Evolutionary conservation across 371 early-diverging fungal species (phyloP), one percentile per base, ranked within the genome.

Genomic region (Lichtheimia hyalospora): DNA sequence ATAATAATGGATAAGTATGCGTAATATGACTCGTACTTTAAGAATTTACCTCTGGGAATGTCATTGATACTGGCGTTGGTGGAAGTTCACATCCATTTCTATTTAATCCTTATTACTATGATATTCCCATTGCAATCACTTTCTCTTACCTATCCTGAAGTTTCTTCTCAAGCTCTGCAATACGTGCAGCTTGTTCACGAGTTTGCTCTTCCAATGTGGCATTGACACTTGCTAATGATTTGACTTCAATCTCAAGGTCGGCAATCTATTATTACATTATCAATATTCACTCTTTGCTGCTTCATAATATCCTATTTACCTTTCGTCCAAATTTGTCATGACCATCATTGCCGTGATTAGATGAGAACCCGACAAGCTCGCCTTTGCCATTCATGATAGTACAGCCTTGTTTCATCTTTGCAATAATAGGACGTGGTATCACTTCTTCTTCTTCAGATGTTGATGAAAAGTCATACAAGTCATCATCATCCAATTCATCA

Each of bases 171-270:
- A 81, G 67, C 54, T 73, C 74, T 24, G 61, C 64, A 43, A 81
- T 79, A 13, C 67, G 70, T 24, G 56, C 62, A 13, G 71, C 69
- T 58, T 79, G 79, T 60, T 71, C 65, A 50, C 69, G 67, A 14
- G 71, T 73, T 5, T 67, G 67, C 1, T 63, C 71, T 58, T 81
- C 82, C 12, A 81, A 60, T 25, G 73, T 72, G 20, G 69, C 54
- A 57, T 81, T 81, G 27, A 79, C 43, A 14, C 69, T 65, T 41
- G 75, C 58, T 2, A 81, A 28, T 6, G 77, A 77, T 15, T 66
- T 63, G 49, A 74, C 79, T 61, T 78, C 79, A 43, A 81, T 79
- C 68, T 81, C 82, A 58, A 81, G 55, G 54, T 81, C 79, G 57
- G 75, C 73, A 50, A 81, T 77, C 82, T 81, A 49, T 39, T 54